phyloP scores from a whole-genome alignment of 2,329 filamentous ascomycete genomes.

The Colletotrichum lentis region DNA sequence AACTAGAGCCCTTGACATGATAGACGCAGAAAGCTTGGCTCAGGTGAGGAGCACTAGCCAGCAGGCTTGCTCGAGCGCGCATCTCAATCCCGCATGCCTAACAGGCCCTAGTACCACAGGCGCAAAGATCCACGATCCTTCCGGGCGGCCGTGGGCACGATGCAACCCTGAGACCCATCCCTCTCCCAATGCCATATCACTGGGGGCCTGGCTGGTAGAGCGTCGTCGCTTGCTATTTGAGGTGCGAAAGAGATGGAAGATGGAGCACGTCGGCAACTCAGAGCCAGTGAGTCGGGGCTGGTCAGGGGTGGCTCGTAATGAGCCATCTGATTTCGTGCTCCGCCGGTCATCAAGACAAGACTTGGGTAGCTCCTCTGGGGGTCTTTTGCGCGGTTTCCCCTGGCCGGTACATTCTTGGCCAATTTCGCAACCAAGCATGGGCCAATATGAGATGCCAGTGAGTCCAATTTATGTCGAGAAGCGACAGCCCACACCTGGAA shows the following conservation, averaged over 20 bases:
- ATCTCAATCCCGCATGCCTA: constrained; percentile 38
- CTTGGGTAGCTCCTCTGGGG: constrained; percentile 23
- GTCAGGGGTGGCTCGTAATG: constrained; percentile 34
- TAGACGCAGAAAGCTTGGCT: constrained; percentile 33
- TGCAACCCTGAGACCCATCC: constrained; percentile 34
- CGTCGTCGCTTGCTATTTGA: constrained; percentile 35
- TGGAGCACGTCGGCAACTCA: constrained; percentile 12
- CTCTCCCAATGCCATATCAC: constrained; percentile 18
- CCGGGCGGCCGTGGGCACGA: constrained; percentile 33
- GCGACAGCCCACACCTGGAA: constrained; percentile 31
- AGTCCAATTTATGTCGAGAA: constrained; percentile 33
- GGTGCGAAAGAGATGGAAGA: constrained; percentile 27
- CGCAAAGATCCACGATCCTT: constrained; percentile 38
- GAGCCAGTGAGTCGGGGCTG: constrained; percentile 16
- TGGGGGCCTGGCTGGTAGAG: constrained; percentile 22
- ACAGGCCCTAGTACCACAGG: constrained; percentile 33
- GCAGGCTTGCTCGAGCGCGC: constrained; percentile 30
- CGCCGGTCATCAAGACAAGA: constrained; percentile 36
- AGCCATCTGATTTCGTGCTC: constrained; percentile 26
- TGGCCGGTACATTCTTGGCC: constrained; percentile 34
- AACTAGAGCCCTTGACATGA: constrained; percentile 20
- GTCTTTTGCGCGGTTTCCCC: constrained; percentile 19
- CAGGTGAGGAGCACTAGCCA: constrained; percentile 13
- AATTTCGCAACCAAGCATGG: constrained; percentile 37
- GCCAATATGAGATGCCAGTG: constrained; percentile 26